These are phyloP conservation scores for Populus hybrid DNA, from an alignment of 441 rosid species.

Conservation along the genomic window DNA sequence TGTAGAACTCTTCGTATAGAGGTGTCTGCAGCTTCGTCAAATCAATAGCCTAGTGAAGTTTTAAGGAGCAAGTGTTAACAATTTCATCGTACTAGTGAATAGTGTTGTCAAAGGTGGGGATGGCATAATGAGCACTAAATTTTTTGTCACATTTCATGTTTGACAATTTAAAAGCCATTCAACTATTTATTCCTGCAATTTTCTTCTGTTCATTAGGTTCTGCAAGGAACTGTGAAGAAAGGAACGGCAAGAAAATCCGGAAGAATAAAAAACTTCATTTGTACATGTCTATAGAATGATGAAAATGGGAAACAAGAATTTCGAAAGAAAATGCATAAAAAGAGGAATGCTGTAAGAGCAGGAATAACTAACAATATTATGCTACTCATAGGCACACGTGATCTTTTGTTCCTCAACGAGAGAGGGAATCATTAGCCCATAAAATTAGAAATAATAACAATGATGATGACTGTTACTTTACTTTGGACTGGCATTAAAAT, in stretches of 20 bases:
- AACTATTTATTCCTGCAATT: not conserved
- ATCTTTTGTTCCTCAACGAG: not conserved
- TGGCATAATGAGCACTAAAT: not conserved
- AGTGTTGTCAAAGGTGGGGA: not conserved
- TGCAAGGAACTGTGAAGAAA: not conserved
- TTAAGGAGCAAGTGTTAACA: not conserved
- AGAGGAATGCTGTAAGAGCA: not conserved
- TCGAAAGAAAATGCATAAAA: not conserved
- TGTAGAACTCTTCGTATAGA: conserved; percentile 83
- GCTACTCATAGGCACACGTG: not conserved
- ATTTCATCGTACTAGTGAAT: not conserved
- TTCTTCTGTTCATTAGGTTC: not conserved
- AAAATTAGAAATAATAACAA: not conserved
- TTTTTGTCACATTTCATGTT: not conserved
- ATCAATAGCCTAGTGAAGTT: conserved; percentile 65
- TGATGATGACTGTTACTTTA: not conserved
- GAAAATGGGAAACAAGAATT: conserved; percentile 1
- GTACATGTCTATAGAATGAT: not conserved
- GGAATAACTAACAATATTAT: not conserved
- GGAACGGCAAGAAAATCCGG: not conserved
- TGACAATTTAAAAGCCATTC: not conserved
- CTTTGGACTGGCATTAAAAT: not conserved
- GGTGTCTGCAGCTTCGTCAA: conserved; percentile 94
- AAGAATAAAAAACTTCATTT: not conserved
- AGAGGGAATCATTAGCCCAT: not conserved